Evolutionary conservation across 768 basidiomycete genomes (phyloP).

Genomic region (Pleurotus tuber-regium): DNA sequence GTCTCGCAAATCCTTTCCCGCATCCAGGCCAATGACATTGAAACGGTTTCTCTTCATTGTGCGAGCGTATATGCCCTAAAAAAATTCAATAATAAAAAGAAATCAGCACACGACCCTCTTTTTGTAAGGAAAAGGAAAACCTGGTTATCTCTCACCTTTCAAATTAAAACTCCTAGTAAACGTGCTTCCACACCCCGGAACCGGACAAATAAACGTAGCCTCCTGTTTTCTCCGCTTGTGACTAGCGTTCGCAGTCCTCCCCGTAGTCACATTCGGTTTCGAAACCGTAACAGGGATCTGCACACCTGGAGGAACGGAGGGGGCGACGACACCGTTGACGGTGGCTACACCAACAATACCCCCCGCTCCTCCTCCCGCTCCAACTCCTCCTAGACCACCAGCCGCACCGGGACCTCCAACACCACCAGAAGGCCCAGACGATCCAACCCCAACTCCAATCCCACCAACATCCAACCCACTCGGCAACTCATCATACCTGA

Average conservation of each 20-base stretch:
- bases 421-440: neutral
- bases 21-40: slow-evolving; percentile 95
- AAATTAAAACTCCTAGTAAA: slow-evolving; percentile 94
- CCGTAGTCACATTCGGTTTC: slow-evolving; percentile 88
- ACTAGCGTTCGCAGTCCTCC: slow-evolving; percentile 84
- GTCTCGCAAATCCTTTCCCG: slow-evolving; percentile 89
- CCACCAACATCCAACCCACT: slow-evolving; percentile 16
- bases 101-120: no score
- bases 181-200: slow-evolving; percentile 81
- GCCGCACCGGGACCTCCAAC: neutral
- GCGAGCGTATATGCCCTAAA: slow-evolving; percentile 88
- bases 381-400: neutral
- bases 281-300: slow-evolving; percentile 29
- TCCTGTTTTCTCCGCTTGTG: slow-evolving; percentile 85
- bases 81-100: no score
- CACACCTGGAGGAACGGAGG: slow-evolving; percentile 2
- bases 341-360: neutral
- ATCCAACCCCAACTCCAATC: neutral
- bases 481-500: slow-evolving; percentile 50
- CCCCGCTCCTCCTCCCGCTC: neutral
- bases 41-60: slow-evolving; percentile 94
- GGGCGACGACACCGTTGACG: slow-evolving; percentile 3
- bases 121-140: neutral
- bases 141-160: slow-evolving; percentile 56
- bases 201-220: slow-evolving; percentile 80